Base-by-base conservation (phyloP, 352 stramenopile genomes). In the Vaucheria bursata region DNA sequence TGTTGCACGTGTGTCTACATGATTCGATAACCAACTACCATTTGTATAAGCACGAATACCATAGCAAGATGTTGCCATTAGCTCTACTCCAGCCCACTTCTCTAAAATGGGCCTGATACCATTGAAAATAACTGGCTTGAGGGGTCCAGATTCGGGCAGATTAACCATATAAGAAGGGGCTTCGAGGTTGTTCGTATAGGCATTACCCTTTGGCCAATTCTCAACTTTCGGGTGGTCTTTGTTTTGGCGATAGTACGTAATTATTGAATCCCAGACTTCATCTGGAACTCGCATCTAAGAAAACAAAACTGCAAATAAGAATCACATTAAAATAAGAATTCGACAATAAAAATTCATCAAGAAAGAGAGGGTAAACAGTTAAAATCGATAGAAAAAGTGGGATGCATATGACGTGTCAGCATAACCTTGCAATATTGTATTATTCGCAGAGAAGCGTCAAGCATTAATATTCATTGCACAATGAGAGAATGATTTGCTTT, bases 11-110 rank as follows among this genome's bases (percentile, higher is more conserved):
- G 71, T 74, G 71, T 88, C 84, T 1, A 88, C 75, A 73, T 88
- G 85, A 59, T 79, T 79, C 33, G 66, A 59, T 50, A 88, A 65
- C 40, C 73, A 73, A 38, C 65, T 79, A 25, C 83, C 86, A 64
- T 85, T 82, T 8, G 73, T 86, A 74, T 89, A 89, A 31, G 81
- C 73, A 29, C 86, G 77, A n/a, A 89, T 88, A 6, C 86, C 86
- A 73, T 89, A 89, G 6, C 87, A 78, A 1, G 85, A 80, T 36
- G 87, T 92, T 50, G 90, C 80, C 1, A 87, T 87, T 37, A 95
- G 79, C 77, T 91, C 84, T 72, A 91, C 73, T 52, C 78, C 78
- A 6, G 38, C 50, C 78, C 78, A 83, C 45, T 83, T 74, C 73
- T 79, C 72, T 7, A 83, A 74, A 32, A 81, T 76, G 12, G 78